These are phyloP conservation scores for Penicillium malachiteum DNA, from an alignment of 495 filamentous ascomycete species.

Conservation along the genomic window DNA sequence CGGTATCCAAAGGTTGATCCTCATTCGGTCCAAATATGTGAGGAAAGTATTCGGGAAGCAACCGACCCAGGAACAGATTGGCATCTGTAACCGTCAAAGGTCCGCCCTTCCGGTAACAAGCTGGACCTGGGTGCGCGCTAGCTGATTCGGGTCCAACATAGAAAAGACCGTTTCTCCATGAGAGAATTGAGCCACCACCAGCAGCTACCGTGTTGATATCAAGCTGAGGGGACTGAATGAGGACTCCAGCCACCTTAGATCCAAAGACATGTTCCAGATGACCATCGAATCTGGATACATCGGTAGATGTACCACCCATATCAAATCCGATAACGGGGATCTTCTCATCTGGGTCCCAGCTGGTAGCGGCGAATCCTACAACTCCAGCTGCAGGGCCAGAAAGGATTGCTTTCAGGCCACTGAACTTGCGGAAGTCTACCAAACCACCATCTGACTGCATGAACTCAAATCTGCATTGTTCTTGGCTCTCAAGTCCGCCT, in stretches of 20 bases:
- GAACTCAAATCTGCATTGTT: slow-evolving; percentile 50
- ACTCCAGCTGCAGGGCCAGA: slow-evolving; percentile 67
- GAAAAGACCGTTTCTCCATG: slow-evolving; percentile 90
- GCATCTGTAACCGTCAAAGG: slow-evolving; percentile 93
- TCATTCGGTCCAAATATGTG: slow-evolving; percentile 95
- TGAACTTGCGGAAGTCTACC: slow-evolving; percentile 56
- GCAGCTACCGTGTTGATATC: slow-evolving; percentile 98
- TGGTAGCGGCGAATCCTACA: slow-evolving; percentile 92
- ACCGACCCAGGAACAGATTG: slow-evolving; percentile 82
- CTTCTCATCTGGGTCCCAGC: slow-evolving; percentile 81
- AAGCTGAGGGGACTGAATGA: slow-evolving; percentile 91
- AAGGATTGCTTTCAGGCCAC: slow-evolving; percentile 57
- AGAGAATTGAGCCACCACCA: slow-evolving; percentile 85
- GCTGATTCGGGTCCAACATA: slow-evolving; percentile 96
- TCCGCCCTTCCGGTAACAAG: slow-evolving; percentile 92
- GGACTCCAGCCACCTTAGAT: slow-evolving; percentile 92
- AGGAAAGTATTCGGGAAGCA: slow-evolving; percentile 93
- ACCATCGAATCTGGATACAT: slow-evolving; percentile 91
- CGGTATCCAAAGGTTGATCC: slow-evolving; percentile 77
- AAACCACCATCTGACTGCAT: slow-evolving; percentile 59
- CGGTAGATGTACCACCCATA: slow-evolving; percentile 94
- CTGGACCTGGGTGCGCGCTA: slow-evolving; percentile 88
- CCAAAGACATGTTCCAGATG: slow-evolving; percentile 97
- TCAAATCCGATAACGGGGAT: slow-evolving; percentile 96
- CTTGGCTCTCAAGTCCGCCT: slow-evolving; percentile 50